A percentile compares a stretch with the other conserved stretches of the same genome.
phyloP scores from a whole-genome alignment of 2,329 filamentous ascomycete genomes.

The Elsinoe batatas region DNA sequence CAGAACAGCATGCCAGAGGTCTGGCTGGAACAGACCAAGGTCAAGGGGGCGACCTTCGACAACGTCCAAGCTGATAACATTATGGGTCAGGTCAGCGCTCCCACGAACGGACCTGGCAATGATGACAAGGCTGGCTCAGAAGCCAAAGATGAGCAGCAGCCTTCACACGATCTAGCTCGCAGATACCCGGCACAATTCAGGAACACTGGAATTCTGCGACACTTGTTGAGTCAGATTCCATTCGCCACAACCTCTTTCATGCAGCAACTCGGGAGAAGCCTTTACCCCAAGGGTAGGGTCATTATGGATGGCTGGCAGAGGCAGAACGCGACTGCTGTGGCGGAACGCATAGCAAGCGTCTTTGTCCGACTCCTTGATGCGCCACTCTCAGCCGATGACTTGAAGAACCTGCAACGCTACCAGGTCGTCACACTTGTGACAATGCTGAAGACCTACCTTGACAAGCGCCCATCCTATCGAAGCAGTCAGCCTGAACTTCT shows the following conservation, averaged over 20 bases:
- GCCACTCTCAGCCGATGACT: conserved; percentile 49
- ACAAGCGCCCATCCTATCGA: conserved; percentile 39
- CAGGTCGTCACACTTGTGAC: conserved; percentile 73
- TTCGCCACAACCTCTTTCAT: conserved; percentile 76
- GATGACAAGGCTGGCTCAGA: conserved; percentile 13
- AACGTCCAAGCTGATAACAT: conserved; percentile 32
- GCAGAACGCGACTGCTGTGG: conserved; percentile 51
- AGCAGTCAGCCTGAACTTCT: conserved; percentile 43
- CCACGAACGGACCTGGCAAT: background rate
- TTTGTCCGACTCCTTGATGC: conserved; percentile 45
- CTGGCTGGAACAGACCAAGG: conserved; percentile 45
- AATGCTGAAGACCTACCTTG: conserved; percentile 68
- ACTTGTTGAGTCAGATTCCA: conserved; percentile 68
- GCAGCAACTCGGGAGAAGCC: conserved; percentile 70
- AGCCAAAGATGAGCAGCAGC: conserved; percentile 5
- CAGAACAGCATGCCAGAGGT: conserved; percentile 62
- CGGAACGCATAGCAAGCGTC: conserved; percentile 61
- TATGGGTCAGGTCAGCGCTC: conserved; percentile 22
- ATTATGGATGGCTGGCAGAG: conserved; percentile 51
- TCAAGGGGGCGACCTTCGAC: conserved; percentile 25
- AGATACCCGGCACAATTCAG: conserved; percentile 42
- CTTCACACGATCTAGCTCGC: conserved; percentile 10
- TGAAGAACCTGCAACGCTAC: conserved; percentile 47
- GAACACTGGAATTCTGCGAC: conserved; percentile 70
- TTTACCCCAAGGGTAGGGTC: conserved; percentile 56